Evolutionary conservation across 2,329 filamentous ascomycete genomes (phyloP).

Genomic region (Penicillium digitatum): DNA sequence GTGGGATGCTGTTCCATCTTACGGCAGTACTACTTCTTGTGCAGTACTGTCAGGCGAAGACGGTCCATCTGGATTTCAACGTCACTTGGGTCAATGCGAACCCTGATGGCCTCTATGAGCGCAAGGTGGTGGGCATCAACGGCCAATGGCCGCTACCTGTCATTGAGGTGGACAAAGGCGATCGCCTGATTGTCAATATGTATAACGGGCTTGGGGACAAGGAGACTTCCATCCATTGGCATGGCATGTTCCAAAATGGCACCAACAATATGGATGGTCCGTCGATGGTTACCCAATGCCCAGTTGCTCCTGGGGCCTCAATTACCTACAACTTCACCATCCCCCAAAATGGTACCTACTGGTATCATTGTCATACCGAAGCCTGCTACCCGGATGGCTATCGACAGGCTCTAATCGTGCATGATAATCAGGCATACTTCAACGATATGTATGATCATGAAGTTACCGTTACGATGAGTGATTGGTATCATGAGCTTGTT

Average conservation of each 20-base stretch:
- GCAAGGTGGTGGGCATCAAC: slow-evolving; percentile 67
- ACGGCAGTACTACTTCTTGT: slow-evolving; percentile 1
- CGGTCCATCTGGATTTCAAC: slow-evolving; percentile 44
- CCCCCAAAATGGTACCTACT: not conserved
- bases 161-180: slow-evolving; percentile 69
- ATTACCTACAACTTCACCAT: slow-evolving; percentile 1
- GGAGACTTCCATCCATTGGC: slow-evolving; percentile 68
- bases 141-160: slow-evolving; percentile 69
- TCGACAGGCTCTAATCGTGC: not conserved
- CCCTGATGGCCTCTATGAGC: slow-evolving; percentile 50
- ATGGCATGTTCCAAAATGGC: slow-evolving; percentile 73
- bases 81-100: slow-evolving; percentile 54
- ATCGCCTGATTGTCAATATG: slow-evolving; percentile 65
- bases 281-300: slow-evolving; percentile 63
- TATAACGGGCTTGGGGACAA: slow-evolving; percentile 63
- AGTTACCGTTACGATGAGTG: not conserved
- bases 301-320: slow-evolving; percentile 58
- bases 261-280: slow-evolving; percentile 72
- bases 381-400: not conserved
- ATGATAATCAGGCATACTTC: not conserved
- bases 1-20: not conserved
- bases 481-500: slow-evolving; percentile 1
- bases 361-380: slow-evolving; percentile 2
- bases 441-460: not conserved
- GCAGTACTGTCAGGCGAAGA: slow-evolving; percentile 17